A percentile compares a stretch with the other conserved stretches of the same genome.
These are phyloP conservation scores for Teratosphaeriaceae sp. DNA, from an alignment of 2,329 filamentous ascomycete genomes.

Conservation along the genomic window DNA sequence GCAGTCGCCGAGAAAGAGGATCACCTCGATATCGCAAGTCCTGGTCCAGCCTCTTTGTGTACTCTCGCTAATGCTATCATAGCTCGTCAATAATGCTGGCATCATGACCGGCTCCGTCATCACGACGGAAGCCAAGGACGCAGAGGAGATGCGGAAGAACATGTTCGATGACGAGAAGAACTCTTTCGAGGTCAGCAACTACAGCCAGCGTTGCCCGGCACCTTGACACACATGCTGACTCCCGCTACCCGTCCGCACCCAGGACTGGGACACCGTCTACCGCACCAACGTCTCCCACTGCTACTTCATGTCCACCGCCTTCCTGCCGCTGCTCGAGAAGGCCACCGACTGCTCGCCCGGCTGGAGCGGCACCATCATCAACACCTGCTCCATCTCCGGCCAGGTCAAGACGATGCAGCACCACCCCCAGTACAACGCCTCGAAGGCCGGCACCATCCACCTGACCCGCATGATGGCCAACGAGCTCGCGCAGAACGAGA, in stretches of 20 bases:
- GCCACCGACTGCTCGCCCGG: conserved; percentile 35
- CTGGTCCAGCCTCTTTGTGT: no score
- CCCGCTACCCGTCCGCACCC: no score
- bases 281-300: conserved; percentile 43
- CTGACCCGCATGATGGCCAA: conserved; percentile 50
- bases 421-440: conserved; percentile 43
- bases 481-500: conserved; percentile 44
- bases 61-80: no score
- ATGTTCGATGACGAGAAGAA: conserved; percentile 37
- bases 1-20: conserved; percentile 39
- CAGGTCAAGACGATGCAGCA: conserved; percentile 41
- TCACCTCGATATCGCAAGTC: conserved; percentile 39
- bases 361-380: conserved; percentile 41
- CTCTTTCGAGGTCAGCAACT: no score
- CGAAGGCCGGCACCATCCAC: conserved; percentile 45
- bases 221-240: no score
- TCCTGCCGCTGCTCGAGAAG: conserved; percentile 41
- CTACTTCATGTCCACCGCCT: conserved; percentile 41
- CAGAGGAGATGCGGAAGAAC: conserved; percentile 39
- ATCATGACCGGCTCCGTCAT: conserved; percentile 33
- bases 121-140: conserved; percentile 31
- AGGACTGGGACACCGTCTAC: conserved; percentile 41
- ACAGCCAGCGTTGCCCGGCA: no score
- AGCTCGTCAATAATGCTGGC: conserved; percentile 38
- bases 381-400: conserved; percentile 41